Percentiles rank a stretch among this genome's conserved stretches.
Conservation (phyloP, 2,329 filamentous ascomycete genomes). For the Talaromyces sp. region DNA sequence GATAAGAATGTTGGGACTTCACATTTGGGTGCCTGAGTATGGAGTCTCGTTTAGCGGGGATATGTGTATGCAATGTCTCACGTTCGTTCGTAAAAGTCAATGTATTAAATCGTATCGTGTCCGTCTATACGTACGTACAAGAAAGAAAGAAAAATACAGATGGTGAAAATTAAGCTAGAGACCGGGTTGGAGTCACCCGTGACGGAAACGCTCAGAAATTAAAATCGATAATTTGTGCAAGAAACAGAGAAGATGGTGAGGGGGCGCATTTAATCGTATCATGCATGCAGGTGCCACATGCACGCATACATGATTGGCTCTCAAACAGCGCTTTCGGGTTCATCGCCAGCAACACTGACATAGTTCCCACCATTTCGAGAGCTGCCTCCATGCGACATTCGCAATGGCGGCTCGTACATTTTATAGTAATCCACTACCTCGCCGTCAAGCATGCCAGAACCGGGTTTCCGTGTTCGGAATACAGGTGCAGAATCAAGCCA, state of each 20-base stretch:
- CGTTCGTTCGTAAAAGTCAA: not conserved
- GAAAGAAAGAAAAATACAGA: not conserved
- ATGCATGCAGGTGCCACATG: not conserved
- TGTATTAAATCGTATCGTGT: not conserved
- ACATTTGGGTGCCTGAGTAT: not conserved
- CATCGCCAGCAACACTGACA: slow-evolving; percentile 55
- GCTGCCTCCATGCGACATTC: slow-evolving; percentile 54
- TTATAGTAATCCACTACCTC: slow-evolving; percentile 78
- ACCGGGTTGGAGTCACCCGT: not conserved
- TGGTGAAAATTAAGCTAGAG: not conserved
- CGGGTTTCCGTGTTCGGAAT: slow-evolving; percentile 70
- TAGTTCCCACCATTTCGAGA: slow-evolving; percentile 44
- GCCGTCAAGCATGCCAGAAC: slow-evolving; percentile 72
- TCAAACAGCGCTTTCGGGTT: slow-evolving; percentile 33
- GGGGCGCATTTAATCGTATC: not conserved
- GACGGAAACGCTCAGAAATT: slow-evolving; percentile 4
- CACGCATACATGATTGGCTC: not conserved
- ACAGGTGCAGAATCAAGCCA: slow-evolving; percentile 87
- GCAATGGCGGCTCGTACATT: slow-evolving; percentile 79
- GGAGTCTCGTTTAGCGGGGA: not conserved
- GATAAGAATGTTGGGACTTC: too few species aligned
- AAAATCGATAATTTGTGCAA: not conserved
- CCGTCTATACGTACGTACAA: not conserved
- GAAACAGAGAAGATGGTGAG: not conserved
- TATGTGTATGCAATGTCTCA: not conserved